Base-by-base conservation (phyloP, 768 basidiomycete species). In the Collybia nuda region DNA sequence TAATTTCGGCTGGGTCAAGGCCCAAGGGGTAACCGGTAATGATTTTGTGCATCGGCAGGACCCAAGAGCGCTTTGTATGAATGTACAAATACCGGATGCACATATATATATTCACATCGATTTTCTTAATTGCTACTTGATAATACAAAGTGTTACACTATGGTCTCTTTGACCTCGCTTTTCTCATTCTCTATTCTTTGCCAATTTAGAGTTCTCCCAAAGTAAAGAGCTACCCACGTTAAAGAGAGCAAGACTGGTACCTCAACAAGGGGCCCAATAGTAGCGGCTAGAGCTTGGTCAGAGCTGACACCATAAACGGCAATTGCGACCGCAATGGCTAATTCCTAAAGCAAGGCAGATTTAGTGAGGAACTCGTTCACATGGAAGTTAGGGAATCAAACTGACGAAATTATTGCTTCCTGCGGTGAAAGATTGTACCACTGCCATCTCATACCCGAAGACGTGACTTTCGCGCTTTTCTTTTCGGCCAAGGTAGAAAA, bases 281-380 rank as follows among this genome's bases (percentile, higher is more conserved):
- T 91, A 0, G 90, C 88, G 0, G 90, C 90, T 0, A 93, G 72
- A 0, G 88, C 90, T 67, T 93, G 85, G 48, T 86, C 82, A 0
- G 88, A 90, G 5, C 82, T 76, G 5, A 87, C 81, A 2, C 92
- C 90, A 65, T 84, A 93, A 0, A 86, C 81, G 0, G 88, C 84
- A 37, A 91, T 85, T 2, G 84, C 78, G 0, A 93, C 85, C 0
- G 92, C 90, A 47, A 93, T 93, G 0, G 91, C 89, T 0, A 93
- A 76, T 69, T 93, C 89, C 78, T 87, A 60, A 6, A 15, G 38
- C 21, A 18, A 28, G 38, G 21, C 17, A 26, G 5, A 1, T 24
- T 19, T 46, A n/a, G 42, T 12, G 26, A n/a, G 28, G 19, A 39
- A 43, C 19, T 39, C 47, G 23, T 41, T 2, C 28, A 40, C 43